phyloP scores from a whole-genome alignment of 192 early-diverging fungal genomes.

The Neocallimastix lanati region DNA sequence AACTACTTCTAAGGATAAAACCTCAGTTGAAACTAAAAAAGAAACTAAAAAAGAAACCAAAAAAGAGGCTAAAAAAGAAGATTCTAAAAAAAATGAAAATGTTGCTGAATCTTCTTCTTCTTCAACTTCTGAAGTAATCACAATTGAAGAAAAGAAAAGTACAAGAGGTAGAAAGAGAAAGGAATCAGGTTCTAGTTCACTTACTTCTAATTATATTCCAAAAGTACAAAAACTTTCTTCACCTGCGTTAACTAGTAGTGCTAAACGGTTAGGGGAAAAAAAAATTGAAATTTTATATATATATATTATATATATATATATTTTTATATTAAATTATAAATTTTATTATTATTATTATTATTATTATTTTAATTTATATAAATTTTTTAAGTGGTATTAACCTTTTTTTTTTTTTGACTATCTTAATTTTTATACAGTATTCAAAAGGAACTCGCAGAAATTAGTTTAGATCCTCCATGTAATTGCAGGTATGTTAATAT shows the following conservation, averaged over 20 bases:
- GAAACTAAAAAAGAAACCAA: too few relatives aligned
- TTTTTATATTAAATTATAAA: too few relatives aligned
- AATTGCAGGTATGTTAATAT: conserved; percentile 68
- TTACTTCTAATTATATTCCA: background rate
- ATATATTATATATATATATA: too few relatives aligned
- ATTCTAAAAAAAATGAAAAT: too few relatives aligned
- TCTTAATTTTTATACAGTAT: conserved; percentile 29
- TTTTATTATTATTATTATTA: too few relatives aligned
- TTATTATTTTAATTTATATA: too few relatives aligned
- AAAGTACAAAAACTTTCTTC: conserved; percentile 10
- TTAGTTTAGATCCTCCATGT: conserved; percentile 81
- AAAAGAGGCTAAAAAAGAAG: too few relatives aligned
- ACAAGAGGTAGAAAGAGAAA: background rate
- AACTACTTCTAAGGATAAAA: too few relatives aligned
- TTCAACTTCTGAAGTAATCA: background rate
- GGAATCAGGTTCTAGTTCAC: background rate
- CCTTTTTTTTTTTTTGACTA: background rate
- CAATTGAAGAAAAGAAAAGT: background rate
- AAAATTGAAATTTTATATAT: too few relatives aligned
- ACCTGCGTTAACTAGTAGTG: conserved; percentile 39
- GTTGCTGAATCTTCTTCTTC: too few relatives aligned
- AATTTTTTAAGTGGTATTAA: too few relatives aligned
- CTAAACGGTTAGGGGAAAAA: conserved; percentile 18
- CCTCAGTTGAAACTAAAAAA: too few relatives aligned
- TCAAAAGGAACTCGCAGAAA: conserved; percentile 94